A percentile compares a stretch with the other conserved stretches of the same genome.
Conservation (phyloP, 1,284 basidiomycete species). For the Inonotus obliquus region DNA sequence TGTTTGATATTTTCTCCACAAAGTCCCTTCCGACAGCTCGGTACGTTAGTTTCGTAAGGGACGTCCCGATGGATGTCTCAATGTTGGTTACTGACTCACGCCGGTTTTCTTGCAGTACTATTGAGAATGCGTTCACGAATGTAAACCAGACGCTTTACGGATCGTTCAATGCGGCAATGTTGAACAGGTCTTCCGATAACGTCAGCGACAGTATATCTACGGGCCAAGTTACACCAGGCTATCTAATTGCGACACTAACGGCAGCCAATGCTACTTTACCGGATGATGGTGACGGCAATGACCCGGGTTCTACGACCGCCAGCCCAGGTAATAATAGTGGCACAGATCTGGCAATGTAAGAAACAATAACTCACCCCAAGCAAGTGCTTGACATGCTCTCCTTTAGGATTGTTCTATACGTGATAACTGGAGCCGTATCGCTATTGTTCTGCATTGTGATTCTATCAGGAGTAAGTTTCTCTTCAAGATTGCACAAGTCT, state of each 20-base stretch:
- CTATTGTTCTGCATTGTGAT: conserved; percentile 79
- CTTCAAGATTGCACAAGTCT: conserved; percentile 4
- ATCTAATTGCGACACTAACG: conserved; percentile 63
- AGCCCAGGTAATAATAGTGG: conserved; percentile 30
- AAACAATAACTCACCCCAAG: conserved; percentile 15
- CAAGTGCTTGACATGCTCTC: background rate
- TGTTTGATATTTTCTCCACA: conserved; percentile 77
- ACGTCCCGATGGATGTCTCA: background rate
- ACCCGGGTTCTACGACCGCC: conserved; percentile 5
- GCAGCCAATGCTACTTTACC: conserved; percentile 57
- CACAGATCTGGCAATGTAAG: conserved; percentile 73
- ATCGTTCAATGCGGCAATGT: conserved; percentile 51
- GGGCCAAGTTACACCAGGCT: conserved; percentile 42
- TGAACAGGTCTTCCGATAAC: conserved; percentile 47
- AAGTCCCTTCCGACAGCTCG: conserved; percentile 40
- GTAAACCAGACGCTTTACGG: conserved; percentile 46
- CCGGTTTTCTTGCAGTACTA: conserved; percentile 2
- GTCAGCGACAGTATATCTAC: conserved; percentile 48
- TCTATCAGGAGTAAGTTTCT: conserved; percentile 62
- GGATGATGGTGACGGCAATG: conserved; percentile 20
- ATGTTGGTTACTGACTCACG: background rate
- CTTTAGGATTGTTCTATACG: conserved; percentile 78
- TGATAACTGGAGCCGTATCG: conserved; percentile 81
- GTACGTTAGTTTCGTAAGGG: conserved; percentile 28
- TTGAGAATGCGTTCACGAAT: conserved; percentile 29